A percentile compares a stretch with the other conserved stretches of the same genome.
Evolutionary conservation across 495 filamentous ascomycete genomes (phyloP).

Genomic region (Tuber melanosporum): DNA sequence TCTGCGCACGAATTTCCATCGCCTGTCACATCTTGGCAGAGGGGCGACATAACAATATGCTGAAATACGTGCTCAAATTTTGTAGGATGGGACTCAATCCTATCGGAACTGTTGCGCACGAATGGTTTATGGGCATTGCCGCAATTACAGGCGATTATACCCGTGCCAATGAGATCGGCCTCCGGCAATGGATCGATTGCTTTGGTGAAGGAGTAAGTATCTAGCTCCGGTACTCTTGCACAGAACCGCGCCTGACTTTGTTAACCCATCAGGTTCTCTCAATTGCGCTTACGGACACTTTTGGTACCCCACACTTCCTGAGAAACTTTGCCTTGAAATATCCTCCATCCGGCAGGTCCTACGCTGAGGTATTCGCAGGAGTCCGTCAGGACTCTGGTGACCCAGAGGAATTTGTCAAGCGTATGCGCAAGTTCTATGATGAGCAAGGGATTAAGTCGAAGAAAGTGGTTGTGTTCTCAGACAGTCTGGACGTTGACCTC

Average conservation of each 20-base stretch:
- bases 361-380: conserved; percentile 79
- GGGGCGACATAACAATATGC: background rate
- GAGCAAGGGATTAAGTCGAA: conserved; percentile 64
- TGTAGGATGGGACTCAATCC: conserved; percentile 66
- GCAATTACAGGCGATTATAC: conserved; percentile 82
- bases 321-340: conserved; percentile 66
- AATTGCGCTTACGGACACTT: conserved; percentile 95
- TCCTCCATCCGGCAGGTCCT: conserved; percentile 48
- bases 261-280: conserved; percentile 52
- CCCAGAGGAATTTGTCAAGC: conserved; percentile 69
- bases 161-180: conserved; percentile 70
- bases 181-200: conserved; percentile 81
- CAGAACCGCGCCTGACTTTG: conserved; percentile 41
- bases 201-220: conserved; percentile 70
- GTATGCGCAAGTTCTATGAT: conserved; percentile 84
- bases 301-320: conserved; percentile 86
- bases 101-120: conserved; percentile 91
- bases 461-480: conserved; percentile 96
- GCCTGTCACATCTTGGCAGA: background rate
- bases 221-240: conserved; percentile 19
- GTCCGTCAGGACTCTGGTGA: conserved; percentile 94
- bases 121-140: conserved; percentile 99
- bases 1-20: conserved; percentile 2
- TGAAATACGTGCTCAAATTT: conserved; percentile 46
- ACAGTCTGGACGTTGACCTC: conserved; percentile 82